Percentiles rank a stretch among this genome's conserved stretches.
Evolutionary conservation across 2,329 filamentous ascomycete species (phyloP).

Genomic region (Cylindrodendrum hubeiense): DNA sequence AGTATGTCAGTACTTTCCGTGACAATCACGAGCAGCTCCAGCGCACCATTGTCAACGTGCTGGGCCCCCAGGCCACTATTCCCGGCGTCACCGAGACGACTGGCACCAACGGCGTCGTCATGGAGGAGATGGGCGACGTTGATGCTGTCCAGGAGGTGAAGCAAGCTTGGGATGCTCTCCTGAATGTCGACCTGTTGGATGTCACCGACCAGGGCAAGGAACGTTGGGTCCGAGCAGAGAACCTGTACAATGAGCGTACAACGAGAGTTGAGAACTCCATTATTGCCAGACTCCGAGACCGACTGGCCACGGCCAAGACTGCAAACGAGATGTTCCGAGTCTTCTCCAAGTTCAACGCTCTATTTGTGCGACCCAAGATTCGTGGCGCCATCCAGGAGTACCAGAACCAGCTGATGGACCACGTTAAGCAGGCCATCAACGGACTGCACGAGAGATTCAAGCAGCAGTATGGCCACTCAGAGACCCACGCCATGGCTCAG

Average conservation of each 20-base stretch:
- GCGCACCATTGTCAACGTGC: constrained; percentile 95
- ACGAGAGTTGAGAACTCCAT: constrained; percentile 99
- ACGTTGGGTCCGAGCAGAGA: constrained; percentile 93
- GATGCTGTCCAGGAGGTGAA: constrained; percentile 97
- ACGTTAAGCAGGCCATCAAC: constrained; percentile 96
- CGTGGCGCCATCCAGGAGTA: constrained; percentile 98
- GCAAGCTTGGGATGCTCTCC: constrained; percentile 92
- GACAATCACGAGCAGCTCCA: constrained; percentile 98
- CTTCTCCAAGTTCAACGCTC: constrained; percentile 99
- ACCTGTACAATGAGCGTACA: constrained; percentile 96
- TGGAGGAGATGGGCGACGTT: constrained; percentile 96
- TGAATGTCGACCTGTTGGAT: constrained; percentile 95
- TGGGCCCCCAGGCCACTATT: constrained; percentile 78
- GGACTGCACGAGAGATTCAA: constrained; percentile 97
- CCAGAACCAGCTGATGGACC: constrained; percentile 97
- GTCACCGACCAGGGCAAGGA: constrained; percentile 91
- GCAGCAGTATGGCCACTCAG: constrained; percentile 97
- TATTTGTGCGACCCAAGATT: constrained; percentile 99
- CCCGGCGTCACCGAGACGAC: constrained; percentile 65
- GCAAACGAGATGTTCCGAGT: constrained; percentile 99
- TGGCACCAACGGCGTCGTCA: constrained; percentile 73
- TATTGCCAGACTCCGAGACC: constrained; percentile 91
- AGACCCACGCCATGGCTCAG: constrained; percentile 98
- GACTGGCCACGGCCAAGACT: constrained; percentile 93
- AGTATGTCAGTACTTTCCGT: constrained; percentile 94